Conservation (phyloP, 2,329 filamentous ascomycete genomes). For the Pseudogymnoascus verrucosus region DNA sequence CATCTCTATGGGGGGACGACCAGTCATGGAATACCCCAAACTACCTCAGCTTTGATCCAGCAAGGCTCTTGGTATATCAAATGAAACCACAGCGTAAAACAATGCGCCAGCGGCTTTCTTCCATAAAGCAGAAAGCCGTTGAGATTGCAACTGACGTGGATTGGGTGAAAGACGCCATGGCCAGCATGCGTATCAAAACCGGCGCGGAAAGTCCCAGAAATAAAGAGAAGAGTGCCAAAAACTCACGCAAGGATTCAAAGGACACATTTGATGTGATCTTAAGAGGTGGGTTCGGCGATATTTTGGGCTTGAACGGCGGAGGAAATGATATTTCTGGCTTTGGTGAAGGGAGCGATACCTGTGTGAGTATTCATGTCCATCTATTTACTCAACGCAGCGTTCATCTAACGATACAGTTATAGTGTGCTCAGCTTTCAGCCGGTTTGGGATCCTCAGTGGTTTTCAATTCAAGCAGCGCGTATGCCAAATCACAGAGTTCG, state of each 20-base stretch:
- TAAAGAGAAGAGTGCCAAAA: neutral
- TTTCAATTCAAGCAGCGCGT: neutral
- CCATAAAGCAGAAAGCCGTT: neutral
- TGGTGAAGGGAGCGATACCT: neutral
- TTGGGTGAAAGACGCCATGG: neutral
- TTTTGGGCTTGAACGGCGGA: neutral
- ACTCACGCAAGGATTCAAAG: neutral
- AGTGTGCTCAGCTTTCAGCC: neutral
- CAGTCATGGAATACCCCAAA: neutral
- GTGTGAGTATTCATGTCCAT: neutral
- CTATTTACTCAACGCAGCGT: neutral
- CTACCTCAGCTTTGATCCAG: neutral
- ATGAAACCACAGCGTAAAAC: neutral
- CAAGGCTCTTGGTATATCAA: neutral
- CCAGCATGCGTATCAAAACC: neutral
- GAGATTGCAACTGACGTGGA: neutral
- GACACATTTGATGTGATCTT: neutral
- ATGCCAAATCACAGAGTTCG: neutral
- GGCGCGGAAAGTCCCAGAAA: neutral
- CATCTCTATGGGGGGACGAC: neutral
- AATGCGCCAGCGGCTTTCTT: neutral
- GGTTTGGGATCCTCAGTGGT: neutral
- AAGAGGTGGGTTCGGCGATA: neutral
- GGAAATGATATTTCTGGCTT: neutral
- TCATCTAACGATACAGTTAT: neutral